Percentiles rank a stretch among this genome's conserved stretches.
phyloP scores from a whole-genome alignment of 169 alveolate species.

The Plasmodium cynomolgi region DNA sequence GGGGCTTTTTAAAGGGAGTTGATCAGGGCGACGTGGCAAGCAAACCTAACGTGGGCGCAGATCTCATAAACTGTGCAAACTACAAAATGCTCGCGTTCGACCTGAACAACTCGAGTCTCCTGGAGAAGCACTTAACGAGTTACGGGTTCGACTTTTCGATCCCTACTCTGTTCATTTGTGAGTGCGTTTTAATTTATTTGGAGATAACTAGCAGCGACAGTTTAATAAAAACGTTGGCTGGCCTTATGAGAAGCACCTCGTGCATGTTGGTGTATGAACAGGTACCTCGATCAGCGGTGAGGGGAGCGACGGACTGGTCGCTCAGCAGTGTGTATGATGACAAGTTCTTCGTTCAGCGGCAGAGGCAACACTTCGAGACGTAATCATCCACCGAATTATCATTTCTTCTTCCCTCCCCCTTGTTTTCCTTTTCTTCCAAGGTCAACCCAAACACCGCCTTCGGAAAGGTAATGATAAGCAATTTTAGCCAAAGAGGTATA shows the following conservation, averaged over 20 bases:
- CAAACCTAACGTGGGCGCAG: not conserved
- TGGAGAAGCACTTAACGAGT: slow-evolving; percentile 24
- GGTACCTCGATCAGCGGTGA: not conserved
- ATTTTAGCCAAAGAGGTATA: slow-evolving; percentile 63
- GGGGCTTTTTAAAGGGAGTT: slow-evolving; percentile 33
- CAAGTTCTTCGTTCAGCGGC: not conserved
- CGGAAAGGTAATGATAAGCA: slow-evolving; percentile 65
- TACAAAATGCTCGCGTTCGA: slow-evolving; percentile 67
- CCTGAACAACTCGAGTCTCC: slow-evolving; percentile 11
- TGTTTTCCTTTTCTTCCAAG: not conserved
- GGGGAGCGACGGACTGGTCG: not conserved
- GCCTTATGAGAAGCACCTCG: slow-evolving; percentile 56
- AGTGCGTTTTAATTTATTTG: slow-evolving; percentile 77
- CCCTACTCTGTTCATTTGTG: slow-evolving; percentile 78
- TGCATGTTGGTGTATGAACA: slow-evolving; percentile 77
- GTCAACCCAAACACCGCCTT: slow-evolving; percentile 75
- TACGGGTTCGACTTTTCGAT: slow-evolving; percentile 34
- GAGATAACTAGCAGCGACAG: slow-evolving; percentile 65
- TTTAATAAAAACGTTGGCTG: slow-evolving; percentile 44
- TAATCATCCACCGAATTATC: not conserved
- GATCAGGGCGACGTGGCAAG: not conserved
- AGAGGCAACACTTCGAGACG: not conserved
- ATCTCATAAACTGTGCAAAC: slow-evolving; percentile 53
- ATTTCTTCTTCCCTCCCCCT: too few relatives aligned
- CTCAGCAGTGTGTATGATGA: not conserved